Evolutionary conservation across 495 filamentous ascomycete species (phyloP), one percentile per base, ranked within the genome.

Genomic region (Penicillium canescens): DNA sequence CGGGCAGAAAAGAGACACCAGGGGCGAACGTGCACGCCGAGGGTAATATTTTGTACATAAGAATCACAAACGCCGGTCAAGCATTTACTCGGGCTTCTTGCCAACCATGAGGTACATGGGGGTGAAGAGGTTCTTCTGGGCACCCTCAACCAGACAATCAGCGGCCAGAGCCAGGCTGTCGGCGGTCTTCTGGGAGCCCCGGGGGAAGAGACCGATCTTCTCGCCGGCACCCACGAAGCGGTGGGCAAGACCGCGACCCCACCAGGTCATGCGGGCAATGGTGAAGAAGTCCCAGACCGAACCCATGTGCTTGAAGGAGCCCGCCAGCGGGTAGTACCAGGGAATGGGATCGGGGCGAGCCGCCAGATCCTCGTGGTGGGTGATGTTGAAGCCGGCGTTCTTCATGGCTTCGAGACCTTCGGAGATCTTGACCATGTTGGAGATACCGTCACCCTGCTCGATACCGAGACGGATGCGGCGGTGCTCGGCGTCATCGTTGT

Each of bases 81-180:
- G 18, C 12, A 39, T 63, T 68, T 76, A 78, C 69, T 76, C 69
- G 41, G 93, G 90, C 79, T 98, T 98, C 74, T 91, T 84, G 35
- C 83, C 94, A 51, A 98, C 85, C 94, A 98, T 97, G 69, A 98
- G 77, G 78, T 97, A 98, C 94, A 98, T 98, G 35, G 94, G 94
- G 0, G 94, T 98, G 77, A 98, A 98, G 14, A 98, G 81, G 67
- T 96, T 89, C 81, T 91, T 83, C 80, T 89, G 86, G 35, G 85
- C 94, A 73, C 94, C 94, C 41, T 87, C 91, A 6, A 96, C 94
- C 47, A 98, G 78, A 56, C 84, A 88, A 69, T 98, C 95, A 21
- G 83, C 94, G 16, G 89, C 94, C 52, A 84, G 52, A 9, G 87
- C 92, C 56, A 98, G 74, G 59, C 86, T 88, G 73, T 97, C 89